phyloP scores from a whole-genome alignment of 2,329 filamentous ascomycete species.

The Microdochium paspali region DNA sequence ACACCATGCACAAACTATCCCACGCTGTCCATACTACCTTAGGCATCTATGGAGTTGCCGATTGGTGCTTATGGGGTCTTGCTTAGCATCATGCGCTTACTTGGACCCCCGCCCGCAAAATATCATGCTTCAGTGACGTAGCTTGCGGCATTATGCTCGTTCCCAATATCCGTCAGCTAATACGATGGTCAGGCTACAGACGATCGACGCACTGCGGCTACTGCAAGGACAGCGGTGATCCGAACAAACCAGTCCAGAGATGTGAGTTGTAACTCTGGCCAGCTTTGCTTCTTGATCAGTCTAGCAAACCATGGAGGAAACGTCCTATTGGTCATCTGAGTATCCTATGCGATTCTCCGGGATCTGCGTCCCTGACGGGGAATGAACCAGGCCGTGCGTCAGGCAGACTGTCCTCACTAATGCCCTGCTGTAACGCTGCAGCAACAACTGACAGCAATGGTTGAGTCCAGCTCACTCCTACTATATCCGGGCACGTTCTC shows the following conservation, averaged over 20 bases:
- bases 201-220: not conserved
- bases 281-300: constrained; percentile 1
- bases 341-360: no score
- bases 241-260: not conserved
- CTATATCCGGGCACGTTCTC: constrained; percentile 51
- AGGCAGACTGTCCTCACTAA: not conserved
- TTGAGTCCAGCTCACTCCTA: constrained; percentile 56
- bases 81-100: no score
- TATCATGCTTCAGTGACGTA: no score
- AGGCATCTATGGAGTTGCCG: no score
- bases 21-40: no score
- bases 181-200: not conserved
- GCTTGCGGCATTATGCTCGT: not conserved
- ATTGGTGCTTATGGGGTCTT: no score
- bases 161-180: not conserved
- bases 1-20: no score
- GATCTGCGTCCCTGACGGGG: no score
- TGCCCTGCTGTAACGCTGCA: not conserved
- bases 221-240: not conserved
- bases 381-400: no score
- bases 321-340: no score
- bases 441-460: constrained; percentile 2
- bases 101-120: no score
- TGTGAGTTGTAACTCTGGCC: not conserved
- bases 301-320: no score